Evolutionary conservation across 768 basidiomycete species (phyloP).

Genomic region (Punctularia strigosozonata): DNA sequence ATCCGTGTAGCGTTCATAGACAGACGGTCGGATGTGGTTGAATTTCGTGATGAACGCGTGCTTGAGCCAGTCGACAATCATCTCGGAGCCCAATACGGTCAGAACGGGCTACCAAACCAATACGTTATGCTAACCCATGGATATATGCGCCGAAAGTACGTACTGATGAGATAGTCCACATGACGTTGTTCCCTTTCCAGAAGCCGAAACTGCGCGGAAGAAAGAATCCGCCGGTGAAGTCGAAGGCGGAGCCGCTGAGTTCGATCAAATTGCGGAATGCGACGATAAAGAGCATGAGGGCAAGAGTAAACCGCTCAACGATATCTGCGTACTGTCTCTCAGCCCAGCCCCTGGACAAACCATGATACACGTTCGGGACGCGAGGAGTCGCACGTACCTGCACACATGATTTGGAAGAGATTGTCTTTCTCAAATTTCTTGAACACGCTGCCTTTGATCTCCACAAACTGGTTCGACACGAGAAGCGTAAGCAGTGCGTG

Average conservation of each 20-base stretch:
- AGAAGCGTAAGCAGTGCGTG: slow-evolving; percentile 88
- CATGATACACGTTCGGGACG: neutral
- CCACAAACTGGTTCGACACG: slow-evolving; percentile 97
- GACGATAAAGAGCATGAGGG: slow-evolving; percentile 83
- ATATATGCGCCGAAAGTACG: too few species aligned
- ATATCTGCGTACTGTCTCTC: slow-evolving; percentile 58
- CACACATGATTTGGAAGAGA: slow-evolving; percentile 96
- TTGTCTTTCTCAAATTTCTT: slow-evolving; percentile 99
- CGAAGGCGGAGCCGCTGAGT: slow-evolving; percentile 81
- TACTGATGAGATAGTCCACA: slow-evolving; percentile 88
- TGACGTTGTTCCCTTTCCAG: slow-evolving; percentile 27
- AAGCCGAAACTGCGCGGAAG: slow-evolving; percentile 70
- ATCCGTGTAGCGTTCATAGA: slow-evolving; percentile 92
- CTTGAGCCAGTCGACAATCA: slow-evolving; percentile 96
- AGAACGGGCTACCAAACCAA: slow-evolving; percentile 61
- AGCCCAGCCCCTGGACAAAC: too few species aligned
- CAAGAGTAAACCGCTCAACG: slow-evolving; percentile 90
- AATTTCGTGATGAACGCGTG: slow-evolving; percentile 99
- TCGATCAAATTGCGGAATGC: slow-evolving; percentile 94
- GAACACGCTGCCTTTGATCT: slow-evolving; percentile 99
- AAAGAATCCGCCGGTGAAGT: slow-evolving; percentile 40
- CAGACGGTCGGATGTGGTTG: slow-evolving; percentile 92
- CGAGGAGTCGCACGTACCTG: slow-evolving; percentile 41
- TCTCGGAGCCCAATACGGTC: slow-evolving; percentile 84
- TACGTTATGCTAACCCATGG: slow-evolving; percentile 1